These are phyloP conservation scores for Grigorovia jiainica DNA, from an alignment of 805 yeast species.

Conservation along the genomic window DNA sequence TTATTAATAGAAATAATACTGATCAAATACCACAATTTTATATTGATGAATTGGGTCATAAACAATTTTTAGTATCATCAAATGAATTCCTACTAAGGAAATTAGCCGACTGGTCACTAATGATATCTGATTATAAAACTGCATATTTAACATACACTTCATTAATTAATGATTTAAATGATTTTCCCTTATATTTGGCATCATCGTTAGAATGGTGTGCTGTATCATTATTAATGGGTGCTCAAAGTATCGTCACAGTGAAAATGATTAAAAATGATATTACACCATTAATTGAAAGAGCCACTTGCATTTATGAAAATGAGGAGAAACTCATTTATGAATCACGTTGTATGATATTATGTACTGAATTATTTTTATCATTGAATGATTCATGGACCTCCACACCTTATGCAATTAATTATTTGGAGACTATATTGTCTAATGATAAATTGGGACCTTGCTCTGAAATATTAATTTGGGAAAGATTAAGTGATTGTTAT, in stretches of 20 bases:
- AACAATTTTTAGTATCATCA: slow-evolving; percentile 51
- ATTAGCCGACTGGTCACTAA: slow-evolving; percentile 86
- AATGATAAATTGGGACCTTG: slow-evolving; percentile 35
- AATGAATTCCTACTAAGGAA: slow-evolving; percentile 70
- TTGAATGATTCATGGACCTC: slow-evolving; percentile 35
- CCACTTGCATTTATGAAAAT: slow-evolving; percentile 33
- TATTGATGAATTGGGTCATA: slow-evolving; percentile 37
- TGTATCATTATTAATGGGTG: slow-evolving; percentile 55
- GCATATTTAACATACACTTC: slow-evolving; percentile 80
- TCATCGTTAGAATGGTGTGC: slow-evolving; percentile 86
- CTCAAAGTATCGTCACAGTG: slow-evolving; percentile 33
- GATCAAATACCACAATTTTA: slow-evolving; percentile 6
- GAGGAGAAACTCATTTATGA: slow-evolving; percentile 55
- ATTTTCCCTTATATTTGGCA: slow-evolving; percentile 42
- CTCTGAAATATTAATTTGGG: slow-evolving; percentile 43
- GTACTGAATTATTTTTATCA: slow-evolving; percentile 57
- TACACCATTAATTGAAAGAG: slow-evolving; percentile 31
- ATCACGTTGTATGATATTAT: slow-evolving; percentile 53
- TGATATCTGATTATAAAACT: slow-evolving; percentile 79
- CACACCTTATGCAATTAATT: slow-evolving; percentile 34
- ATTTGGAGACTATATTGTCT: slow-evolving; percentile 37
- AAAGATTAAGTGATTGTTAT: slow-evolving; percentile 46
- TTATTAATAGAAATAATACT: slow-evolving; percentile 20
- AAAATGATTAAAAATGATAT: slow-evolving; percentile 36
- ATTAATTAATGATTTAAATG: slow-evolving; percentile 63